phyloP scores from a whole-genome alignment of 805 yeast genomes.

The Wickerhamomyces silvicola region DNA sequence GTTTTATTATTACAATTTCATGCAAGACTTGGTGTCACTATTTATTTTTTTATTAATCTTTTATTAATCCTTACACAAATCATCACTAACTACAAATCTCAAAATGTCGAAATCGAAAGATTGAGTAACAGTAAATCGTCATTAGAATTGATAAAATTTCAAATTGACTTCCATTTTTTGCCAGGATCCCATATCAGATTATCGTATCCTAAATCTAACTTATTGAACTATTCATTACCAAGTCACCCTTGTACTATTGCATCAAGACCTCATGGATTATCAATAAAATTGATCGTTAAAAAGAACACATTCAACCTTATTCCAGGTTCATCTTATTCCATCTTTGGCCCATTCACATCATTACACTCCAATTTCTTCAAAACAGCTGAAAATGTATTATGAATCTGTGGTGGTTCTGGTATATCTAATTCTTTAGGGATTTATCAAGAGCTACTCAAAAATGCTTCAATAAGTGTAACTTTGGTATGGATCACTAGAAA shows the following conservation, averaged over 20 bases:
- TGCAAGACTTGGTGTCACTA: slow-evolving; percentile 62
- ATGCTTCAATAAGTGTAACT: slow-evolving; percentile 25
- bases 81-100: slow-evolving; percentile 23
- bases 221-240: slow-evolving; percentile 44
- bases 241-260: slow-evolving; percentile 67
- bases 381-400: slow-evolving; percentile 42
- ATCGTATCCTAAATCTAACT: slow-evolving; percentile 29
- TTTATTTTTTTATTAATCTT: slow-evolving; percentile 25
- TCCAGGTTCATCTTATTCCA: slow-evolving; percentile 28
- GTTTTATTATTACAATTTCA: slow-evolving; percentile 46
- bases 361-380: slow-evolving; percentile 37
- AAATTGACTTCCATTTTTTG: slow-evolving; percentile 16
- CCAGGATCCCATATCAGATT: slow-evolving; percentile 60
- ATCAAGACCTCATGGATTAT: slow-evolving; percentile 32
- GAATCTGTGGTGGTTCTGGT: slow-evolving; percentile 72
- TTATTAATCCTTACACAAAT: slow-evolving; percentile 32
- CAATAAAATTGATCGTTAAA: slow-evolving; percentile 39
- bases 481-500: slow-evolving; percentile 51
- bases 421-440: slow-evolving; percentile 57
- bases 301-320: slow-evolving; percentile 30
- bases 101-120: slow-evolving; percentile 11
- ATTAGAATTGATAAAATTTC: slow-evolving; percentile 20
- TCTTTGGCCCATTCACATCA: slow-evolving; percentile 40
- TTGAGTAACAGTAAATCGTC: slow-evolving; percentile 14
- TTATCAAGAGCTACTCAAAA: slow-evolving; percentile 32